These are phyloP conservation scores for Colletotrichum neosansevieriae DNA, from an alignment of 2,329 filamentous ascomycete genomes.

Conservation along the genomic window DNA sequence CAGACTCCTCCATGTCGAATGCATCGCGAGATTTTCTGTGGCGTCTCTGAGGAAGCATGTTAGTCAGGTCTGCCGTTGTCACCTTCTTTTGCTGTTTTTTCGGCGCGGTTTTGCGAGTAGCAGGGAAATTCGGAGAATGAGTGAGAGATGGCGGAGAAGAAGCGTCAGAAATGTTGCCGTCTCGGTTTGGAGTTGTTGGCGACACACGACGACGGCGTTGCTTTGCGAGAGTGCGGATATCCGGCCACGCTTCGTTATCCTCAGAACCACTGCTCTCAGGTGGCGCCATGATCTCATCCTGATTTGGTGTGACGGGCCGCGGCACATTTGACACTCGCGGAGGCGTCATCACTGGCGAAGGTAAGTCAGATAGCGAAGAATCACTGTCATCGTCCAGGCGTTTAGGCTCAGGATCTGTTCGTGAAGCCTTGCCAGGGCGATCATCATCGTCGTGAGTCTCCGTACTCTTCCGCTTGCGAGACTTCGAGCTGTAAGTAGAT, in stretches of 20 bases:
- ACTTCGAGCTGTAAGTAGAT: slow-evolving; percentile 49
- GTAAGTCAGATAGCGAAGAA: slow-evolving; percentile 53
- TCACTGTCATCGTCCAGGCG: slow-evolving; percentile 42
- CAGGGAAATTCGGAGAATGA: slow-evolving; percentile 70
- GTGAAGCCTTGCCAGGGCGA: slow-evolving; percentile 52
- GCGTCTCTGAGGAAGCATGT: slow-evolving; percentile 65
- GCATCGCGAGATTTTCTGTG: slow-evolving; percentile 55
- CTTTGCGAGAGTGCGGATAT: slow-evolving; percentile 63
- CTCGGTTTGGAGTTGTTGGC: slow-evolving; percentile 51
- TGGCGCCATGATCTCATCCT: slow-evolving; percentile 65
- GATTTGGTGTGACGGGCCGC: slow-evolving; percentile 57
- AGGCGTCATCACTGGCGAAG: slow-evolving; percentile 50
- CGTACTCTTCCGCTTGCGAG: slow-evolving; percentile 69
- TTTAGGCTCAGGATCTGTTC: slow-evolving; percentile 45
- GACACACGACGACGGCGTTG: slow-evolving; percentile 54
- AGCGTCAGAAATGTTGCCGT: slow-evolving; percentile 63
- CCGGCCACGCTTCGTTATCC: slow-evolving; percentile 62
- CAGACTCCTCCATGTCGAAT: slow-evolving; percentile 51
- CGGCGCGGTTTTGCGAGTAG: slow-evolving; percentile 46
- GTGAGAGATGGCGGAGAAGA: slow-evolving; percentile 76
- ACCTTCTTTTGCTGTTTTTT: slow-evolving; percentile 49
- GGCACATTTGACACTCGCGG: slow-evolving; percentile 43
- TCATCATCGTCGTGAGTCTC: slow-evolving; percentile 55
- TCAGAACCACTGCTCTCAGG: slow-evolving; percentile 66
- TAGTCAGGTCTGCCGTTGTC: slow-evolving; percentile 67